Conservation (phyloP, 2,329 filamentous ascomycete genomes). For the Fusarium sp. region DNA sequence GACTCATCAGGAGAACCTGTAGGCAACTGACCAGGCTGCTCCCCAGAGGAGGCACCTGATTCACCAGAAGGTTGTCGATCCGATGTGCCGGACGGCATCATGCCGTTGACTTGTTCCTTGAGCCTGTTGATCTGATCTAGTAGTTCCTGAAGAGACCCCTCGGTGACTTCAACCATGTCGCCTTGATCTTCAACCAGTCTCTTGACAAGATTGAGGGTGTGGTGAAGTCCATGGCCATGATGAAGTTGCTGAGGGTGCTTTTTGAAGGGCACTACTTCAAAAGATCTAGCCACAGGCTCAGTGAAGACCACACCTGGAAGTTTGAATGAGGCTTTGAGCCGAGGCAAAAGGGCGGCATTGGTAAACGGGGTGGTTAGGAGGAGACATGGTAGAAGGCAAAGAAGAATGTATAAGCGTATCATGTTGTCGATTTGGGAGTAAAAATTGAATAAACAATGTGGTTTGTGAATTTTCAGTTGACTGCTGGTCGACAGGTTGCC, state of each 20-base stretch:
- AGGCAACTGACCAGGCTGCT: conserved; percentile 23
- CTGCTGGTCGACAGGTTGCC: conserved; percentile 6
- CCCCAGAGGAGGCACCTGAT: conserved; percentile 22
- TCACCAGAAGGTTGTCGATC: conserved; percentile 17
- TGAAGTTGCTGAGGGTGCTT: conserved; percentile 14
- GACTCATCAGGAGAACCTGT: conserved; percentile 16
- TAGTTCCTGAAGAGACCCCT: conserved; percentile 45
- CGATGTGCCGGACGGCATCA: conserved; percentile 44
- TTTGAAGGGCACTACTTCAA: conserved; percentile 27
- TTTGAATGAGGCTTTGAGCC: conserved; percentile 11
- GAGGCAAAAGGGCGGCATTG: conserved; percentile 28
- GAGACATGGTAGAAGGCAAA: conserved; percentile 36
- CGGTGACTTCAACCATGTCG: conserved; percentile 45
- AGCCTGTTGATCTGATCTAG: conserved; percentile 49
- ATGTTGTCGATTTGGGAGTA: conserved; percentile 38
- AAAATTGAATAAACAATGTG: conserved; percentile 9
- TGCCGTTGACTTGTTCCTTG: conserved; percentile 46
- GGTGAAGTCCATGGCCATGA: conserved; percentile 27
- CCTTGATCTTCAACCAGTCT: conserved; percentile 47
- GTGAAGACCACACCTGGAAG: conserved; percentile 22
- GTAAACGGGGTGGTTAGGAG: conserved; percentile 16
- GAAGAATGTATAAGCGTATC: conserved; percentile 40
- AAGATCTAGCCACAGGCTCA: conserved; percentile 21
- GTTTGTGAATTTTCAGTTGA: conserved; percentile 4
- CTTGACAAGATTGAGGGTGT: conserved; percentile 35